Evolutionary conservation across 2,329 filamentous ascomycete genomes (phyloP), one percentile per base, ranked within the genome.

Genomic region (Sporothrix euskadiensis): DNA sequence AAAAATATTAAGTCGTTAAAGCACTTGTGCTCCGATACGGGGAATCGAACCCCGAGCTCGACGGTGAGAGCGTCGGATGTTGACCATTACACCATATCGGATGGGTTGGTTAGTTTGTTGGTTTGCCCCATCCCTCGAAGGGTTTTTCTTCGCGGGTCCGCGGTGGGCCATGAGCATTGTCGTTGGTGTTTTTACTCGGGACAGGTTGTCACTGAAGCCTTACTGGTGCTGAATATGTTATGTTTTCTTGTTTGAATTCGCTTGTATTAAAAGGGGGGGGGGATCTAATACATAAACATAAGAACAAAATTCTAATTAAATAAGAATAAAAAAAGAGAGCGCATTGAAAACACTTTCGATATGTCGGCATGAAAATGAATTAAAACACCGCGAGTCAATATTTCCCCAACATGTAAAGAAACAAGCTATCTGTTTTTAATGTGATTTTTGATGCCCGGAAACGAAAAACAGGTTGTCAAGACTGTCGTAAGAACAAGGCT

Each of bases 31-130:
- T 75, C 74, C 74, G 74, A 75, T 75, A 75, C 74, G 74, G 74
- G 74, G 74, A 75, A 75, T 75, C 74, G 74, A 49, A 49, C 44
- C 44, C 44, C 44, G 44, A 49, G 44, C 44, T 49, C 44, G 44
- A 49, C 44, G 44, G 74, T 74, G 70, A 75, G 74, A 75, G 74
- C 74, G 74, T 74, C 74, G 72, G 72, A 74, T 74, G 74, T 75
- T 75, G 71, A 66, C 74, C 74, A 75, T 75, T 75, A 75, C 74
- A 75, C 74, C 74, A 75, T 75, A 75, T 75, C 74, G 74, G 74
- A 75, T 73, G 52, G 59, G 44, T 56, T 69, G 49, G 56, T 22
- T 52, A 19, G 14, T 49, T 49, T 19, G 44, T 49, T 49, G 44
- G 44, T 49, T 49, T 16, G 44, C 44, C 44, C 44, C 44, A 49